Conservation (phyloP, 2,329 filamentous ascomycete genomes). For the Aspergillus eucalypticola region DNA sequence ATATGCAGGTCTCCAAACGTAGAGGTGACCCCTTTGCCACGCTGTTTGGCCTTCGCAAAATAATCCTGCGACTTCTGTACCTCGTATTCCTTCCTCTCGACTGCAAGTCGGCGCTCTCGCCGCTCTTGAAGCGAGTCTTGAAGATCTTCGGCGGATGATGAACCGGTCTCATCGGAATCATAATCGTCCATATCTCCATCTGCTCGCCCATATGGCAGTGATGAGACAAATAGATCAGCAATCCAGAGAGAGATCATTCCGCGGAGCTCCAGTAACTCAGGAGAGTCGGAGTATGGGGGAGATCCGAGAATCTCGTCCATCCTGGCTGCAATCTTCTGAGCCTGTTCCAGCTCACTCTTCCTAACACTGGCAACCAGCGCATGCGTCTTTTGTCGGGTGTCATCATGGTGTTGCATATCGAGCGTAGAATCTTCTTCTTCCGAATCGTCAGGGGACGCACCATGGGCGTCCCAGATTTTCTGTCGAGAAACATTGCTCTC, state of each 20-base stretch:
- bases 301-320: conserved; percentile 72
- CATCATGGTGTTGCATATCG: conserved; percentile 20
- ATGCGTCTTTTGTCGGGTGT: conserved; percentile 40
- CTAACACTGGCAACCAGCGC: conserved; percentile 42
- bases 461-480: conserved; percentile 33
- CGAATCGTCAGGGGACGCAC: conserved; percentile 28
- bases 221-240: conserved; percentile 60
- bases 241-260: conserved; percentile 75
- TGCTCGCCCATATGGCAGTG: conserved; percentile 26
- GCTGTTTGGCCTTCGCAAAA: conserved; percentile 36
- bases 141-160: conserved; percentile 22
- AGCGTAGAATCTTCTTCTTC: conserved; percentile 34
- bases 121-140: conserved; percentile 32
- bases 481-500: conserved; percentile 55
- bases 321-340: conserved; percentile 63
- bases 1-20: conserved; percentile 34
- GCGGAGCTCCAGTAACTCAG: conserved; percentile 67
- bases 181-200: conserved; percentile 13
- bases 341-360: conserved; percentile 56
- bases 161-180: conserved; percentile 13
- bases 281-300: conserved; percentile 68
- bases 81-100: conserved; percentile 35
- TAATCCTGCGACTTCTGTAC: conserved; percentile 35
- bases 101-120: conserved; percentile 35
- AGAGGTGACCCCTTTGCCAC: conserved; percentile 32